Evolutionary conservation across 345 rosid species (phyloP).

Genomic region (Eucalyptus tenuipes): DNA sequence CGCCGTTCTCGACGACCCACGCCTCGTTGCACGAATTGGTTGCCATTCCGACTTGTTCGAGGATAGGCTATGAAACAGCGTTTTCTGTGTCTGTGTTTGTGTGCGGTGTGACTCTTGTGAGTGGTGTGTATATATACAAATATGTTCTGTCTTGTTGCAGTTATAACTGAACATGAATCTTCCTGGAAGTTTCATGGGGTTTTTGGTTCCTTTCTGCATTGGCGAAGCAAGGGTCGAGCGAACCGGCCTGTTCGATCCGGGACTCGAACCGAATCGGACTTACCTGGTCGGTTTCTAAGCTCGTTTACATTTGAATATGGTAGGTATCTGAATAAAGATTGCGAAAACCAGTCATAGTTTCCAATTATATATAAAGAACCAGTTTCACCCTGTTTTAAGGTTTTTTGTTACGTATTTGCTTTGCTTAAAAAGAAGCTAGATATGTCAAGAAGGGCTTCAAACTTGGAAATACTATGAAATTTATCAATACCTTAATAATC

Average conservation of each 20-base stretch:
- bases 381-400: not conserved
- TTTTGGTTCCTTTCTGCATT: not conserved
- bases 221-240: not conserved
- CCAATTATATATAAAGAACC: accelerated
- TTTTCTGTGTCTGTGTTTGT: not conserved
- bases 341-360: not conserved
- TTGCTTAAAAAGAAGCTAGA: not conserved
- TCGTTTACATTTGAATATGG: accelerated
- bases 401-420: not conserved
- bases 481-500: not conserved
- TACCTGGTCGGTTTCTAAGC: not conserved
- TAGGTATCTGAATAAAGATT: not conserved
- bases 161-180: not conserved
- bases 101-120: not conserved
- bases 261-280: not conserved
- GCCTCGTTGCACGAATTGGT: constrained; percentile 20
- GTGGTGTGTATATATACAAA: not conserved
- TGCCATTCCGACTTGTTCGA: not conserved
- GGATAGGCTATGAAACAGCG: not conserved
- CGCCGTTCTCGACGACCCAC: constrained; percentile 45
- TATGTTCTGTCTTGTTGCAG: not conserved
- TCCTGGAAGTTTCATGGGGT: not conserved
- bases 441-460: not conserved
- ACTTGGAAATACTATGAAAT: not conserved
- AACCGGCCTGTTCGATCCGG: not conserved